Percentiles rank a stretch among this genome's conserved stretches.
Evolutionary conservation across 768 basidiomycete genomes (phyloP).

Genomic region (Boletus insuetus): DNA sequence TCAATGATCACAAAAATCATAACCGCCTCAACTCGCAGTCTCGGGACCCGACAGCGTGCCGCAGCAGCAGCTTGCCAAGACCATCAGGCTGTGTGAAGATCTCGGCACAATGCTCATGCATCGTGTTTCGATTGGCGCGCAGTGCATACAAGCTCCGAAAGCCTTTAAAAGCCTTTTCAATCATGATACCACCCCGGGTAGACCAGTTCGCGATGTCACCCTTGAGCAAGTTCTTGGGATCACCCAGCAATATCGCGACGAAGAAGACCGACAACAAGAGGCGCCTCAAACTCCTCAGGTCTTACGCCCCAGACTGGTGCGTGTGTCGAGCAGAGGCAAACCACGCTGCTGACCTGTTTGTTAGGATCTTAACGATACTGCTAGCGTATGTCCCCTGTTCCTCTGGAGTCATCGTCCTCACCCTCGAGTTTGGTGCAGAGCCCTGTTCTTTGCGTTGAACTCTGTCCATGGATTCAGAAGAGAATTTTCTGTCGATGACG

Average conservation of each 20-base stretch:
- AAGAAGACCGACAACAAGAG: slow-evolving; percentile 26
- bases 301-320: slow-evolving; percentile 79
- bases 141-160: not conserved
- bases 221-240: slow-evolving; percentile 5
- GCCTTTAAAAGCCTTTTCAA: not conserved
- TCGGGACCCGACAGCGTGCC: too few relatives aligned
- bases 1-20: too few relatives aligned
- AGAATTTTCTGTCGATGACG: slow-evolving; percentile 75
- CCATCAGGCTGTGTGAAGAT: too few relatives aligned
- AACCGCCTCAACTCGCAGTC: too few relatives aligned
- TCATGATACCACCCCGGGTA: not conserved
- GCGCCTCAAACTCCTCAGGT: slow-evolving; percentile 45
- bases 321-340: slow-evolving; percentile 16
- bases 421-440: slow-evolving; percentile 36
- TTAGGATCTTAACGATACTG: slow-evolving; percentile 64
- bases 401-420: not conserved
- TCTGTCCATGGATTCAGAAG: slow-evolving; percentile 70
- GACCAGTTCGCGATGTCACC: slow-evolving; percentile 13
- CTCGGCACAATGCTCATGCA: too few relatives aligned
- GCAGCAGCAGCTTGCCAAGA: too few relatives aligned
- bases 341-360: not conserved
- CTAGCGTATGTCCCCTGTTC: slow-evolving; percentile 50
- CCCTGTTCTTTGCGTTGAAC: slow-evolving; percentile 60
- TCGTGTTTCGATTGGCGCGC: not conserved
- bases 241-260: slow-evolving; percentile 4